Conservation (phyloP, 352 stramenopile species). For the Halophytophthora batemanensis region DNA sequence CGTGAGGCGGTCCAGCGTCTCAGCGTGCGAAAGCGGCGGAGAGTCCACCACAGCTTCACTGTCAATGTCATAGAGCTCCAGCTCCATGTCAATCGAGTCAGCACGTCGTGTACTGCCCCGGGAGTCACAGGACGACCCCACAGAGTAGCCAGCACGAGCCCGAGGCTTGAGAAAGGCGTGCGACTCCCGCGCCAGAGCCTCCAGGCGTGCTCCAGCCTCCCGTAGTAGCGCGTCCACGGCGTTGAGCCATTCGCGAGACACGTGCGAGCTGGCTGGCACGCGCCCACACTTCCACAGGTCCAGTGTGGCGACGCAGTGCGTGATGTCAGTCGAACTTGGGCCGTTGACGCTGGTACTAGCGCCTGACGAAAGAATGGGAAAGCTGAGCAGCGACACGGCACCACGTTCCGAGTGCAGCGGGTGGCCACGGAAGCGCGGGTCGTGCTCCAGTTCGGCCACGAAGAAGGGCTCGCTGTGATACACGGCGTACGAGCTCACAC, state of each 20-base stretch:
- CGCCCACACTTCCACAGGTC: slow-evolving; percentile 63
- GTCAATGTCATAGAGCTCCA: slow-evolving; percentile 57
- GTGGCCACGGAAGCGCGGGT: slow-evolving; percentile 65
- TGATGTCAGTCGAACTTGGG: slow-evolving; percentile 7
- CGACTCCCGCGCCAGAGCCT: slow-evolving; percentile 44
- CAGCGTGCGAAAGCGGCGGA: slow-evolving; percentile 25
- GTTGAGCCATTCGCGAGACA: slow-evolving; percentile 60
- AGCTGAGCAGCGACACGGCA: slow-evolving; percentile 59
- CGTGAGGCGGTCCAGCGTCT: slow-evolving; percentile 35
- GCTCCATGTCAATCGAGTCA: slow-evolving; percentile 53
- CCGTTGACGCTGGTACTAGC: slow-evolving; percentile 6
- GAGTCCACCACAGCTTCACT: slow-evolving; percentile 39
- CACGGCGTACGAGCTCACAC: slow-evolving; percentile 63
- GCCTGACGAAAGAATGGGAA: slow-evolving; percentile 57
- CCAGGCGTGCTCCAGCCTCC: slow-evolving; percentile 42
- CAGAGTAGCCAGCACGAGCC: slow-evolving; percentile 39
- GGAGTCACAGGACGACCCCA: slow-evolving; percentile 58
- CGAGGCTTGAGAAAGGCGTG: slow-evolving; percentile 39
- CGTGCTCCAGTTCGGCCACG: slow-evolving; percentile 52
- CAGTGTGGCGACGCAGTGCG: slow-evolving; percentile 58
- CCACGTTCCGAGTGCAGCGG: slow-evolving; percentile 60
- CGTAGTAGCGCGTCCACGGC: slow-evolving; percentile 30
- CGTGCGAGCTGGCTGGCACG: slow-evolving; percentile 50
- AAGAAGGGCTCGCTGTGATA: slow-evolving; percentile 70
- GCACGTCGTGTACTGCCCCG: slow-evolving; percentile 51